Percentiles rank a stretch among this genome's conserved stretches.
Conservation (phyloP, 306 rosid genomes). For the Mucuna pruriens region DNA sequence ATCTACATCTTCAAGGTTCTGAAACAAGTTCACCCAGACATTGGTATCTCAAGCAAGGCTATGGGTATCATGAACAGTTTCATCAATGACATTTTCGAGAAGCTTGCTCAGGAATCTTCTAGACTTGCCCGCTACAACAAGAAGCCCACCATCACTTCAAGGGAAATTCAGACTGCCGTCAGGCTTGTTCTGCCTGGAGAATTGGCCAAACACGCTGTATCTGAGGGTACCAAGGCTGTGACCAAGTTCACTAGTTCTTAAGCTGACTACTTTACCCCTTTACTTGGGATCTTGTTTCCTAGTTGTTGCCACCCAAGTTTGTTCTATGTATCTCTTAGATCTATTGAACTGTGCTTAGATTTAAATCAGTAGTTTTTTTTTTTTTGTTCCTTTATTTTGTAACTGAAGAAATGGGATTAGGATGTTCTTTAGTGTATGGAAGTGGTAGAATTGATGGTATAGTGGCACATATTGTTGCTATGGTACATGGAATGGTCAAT, state of each 20-base stretch:
- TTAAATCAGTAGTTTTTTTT: too few species aligned
- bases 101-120: slow-evolving; percentile 72
- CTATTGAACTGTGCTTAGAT: too few species aligned
- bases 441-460: too few species aligned
- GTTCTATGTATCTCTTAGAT: too few species aligned
- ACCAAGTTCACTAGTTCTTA: slow-evolving; percentile 69
- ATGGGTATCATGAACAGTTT: slow-evolving; percentile 82
- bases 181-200: slow-evolving; percentile 76
- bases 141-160: slow-evolving; percentile 73
- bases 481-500: background rate
- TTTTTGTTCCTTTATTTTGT: too few species aligned
- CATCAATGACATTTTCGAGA: slow-evolving; percentile 76
- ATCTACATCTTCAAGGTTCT: slow-evolving; percentile 79
- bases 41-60: slow-evolving; percentile 75
- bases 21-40: slow-evolving; percentile 78
- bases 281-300: too few species aligned
- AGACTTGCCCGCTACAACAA: slow-evolving; percentile 80
- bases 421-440: background rate
- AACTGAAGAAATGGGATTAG: background rate
- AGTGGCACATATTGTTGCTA: too few species aligned
- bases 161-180: slow-evolving; percentile 84
- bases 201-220: slow-evolving; percentile 73
- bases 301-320: too few species aligned
- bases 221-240: slow-evolving; percentile 76
- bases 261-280: background rate